Conservation (phyloP, 768 basidiomycete species). For the Podaxis sp. region DNA sequence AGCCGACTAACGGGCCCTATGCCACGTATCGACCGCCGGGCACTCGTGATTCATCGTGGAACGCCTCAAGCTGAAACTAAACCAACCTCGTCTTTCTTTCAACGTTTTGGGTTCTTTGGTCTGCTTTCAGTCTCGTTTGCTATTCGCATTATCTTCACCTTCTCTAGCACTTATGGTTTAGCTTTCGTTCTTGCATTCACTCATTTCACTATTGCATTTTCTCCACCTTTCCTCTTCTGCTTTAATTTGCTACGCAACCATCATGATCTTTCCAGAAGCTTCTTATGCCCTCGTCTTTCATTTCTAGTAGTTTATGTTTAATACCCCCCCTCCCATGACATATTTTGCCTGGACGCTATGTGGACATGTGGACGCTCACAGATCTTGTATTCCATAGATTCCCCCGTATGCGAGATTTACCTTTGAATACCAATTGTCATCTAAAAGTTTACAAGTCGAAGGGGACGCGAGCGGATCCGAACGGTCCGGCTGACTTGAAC, state of each 20-base stretch:
- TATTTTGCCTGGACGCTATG: neutral
- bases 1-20: slow-evolving; percentile 7
- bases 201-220: neutral
- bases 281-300: neutral
- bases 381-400: slow-evolving; percentile 1
- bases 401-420: neutral
- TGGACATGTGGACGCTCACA: neutral
- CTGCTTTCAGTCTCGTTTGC: neutral
- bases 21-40: neutral
- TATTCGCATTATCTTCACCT: neutral
- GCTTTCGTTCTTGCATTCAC: neutral
- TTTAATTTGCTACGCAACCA: slow-evolving; percentile 8
- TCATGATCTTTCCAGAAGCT: slow-evolving; percentile 6
- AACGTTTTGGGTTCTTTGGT: neutral
- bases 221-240: neutral
- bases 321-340: neutral
- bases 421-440: neutral
- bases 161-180: neutral
- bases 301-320: neutral
- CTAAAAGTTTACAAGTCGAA: too few species aligned
- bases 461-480: too few species aligned
- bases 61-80: neutral
- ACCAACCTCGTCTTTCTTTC: neutral
- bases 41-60: neutral
- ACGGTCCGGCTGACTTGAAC: neutral